A percentile compares a stretch with the other conserved stretches of the same genome.
These are phyloP conservation scores for Eragrostis curvula DNA, from an alignment of 176 grass and related monocot genomes.

Conservation along the genomic window DNA sequence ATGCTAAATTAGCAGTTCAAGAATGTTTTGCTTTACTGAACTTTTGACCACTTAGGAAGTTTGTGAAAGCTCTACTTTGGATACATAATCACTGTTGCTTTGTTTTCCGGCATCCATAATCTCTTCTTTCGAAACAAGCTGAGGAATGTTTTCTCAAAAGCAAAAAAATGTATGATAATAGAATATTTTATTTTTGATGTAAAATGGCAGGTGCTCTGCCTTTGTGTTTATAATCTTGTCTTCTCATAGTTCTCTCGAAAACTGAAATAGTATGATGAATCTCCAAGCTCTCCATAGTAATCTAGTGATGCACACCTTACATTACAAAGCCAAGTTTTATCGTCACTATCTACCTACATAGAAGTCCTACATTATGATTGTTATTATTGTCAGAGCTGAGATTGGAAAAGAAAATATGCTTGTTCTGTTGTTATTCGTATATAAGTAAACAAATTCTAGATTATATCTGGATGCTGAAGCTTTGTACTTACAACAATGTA, in stretches of 20 bases:
- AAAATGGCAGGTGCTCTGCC: background rate
- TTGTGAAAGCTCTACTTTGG: conserved; percentile 32
- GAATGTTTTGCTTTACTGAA: conserved; percentile 40
- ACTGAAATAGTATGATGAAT: background rate
- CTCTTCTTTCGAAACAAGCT: conserved; percentile 4
- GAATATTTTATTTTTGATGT: background rate
- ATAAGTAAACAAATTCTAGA: background rate
- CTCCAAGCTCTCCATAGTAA: background rate
- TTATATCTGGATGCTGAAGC: background rate
- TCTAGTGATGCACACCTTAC: background rate
- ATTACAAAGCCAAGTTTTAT: background rate
- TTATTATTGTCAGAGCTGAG: background rate
- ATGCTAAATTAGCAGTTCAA: conserved; percentile 20
- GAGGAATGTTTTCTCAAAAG: background rate
- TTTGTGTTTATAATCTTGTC: background rate
- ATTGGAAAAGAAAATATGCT: background rate
- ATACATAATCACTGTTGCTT: conserved; percentile 15
- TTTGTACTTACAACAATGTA: background rate
- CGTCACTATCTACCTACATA: background rate
- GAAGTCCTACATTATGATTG: background rate
- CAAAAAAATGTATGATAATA: background rate
- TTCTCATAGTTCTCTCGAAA: conserved; percentile 9
- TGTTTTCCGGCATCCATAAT: conserved; percentile 10
- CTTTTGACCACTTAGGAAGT: conserved; percentile 27
- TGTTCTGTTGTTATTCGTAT: background rate